These are phyloP conservation scores for Ballota nigra DNA, from an alignment of 257 asterid genomes.

Conservation along the genomic window DNA sequence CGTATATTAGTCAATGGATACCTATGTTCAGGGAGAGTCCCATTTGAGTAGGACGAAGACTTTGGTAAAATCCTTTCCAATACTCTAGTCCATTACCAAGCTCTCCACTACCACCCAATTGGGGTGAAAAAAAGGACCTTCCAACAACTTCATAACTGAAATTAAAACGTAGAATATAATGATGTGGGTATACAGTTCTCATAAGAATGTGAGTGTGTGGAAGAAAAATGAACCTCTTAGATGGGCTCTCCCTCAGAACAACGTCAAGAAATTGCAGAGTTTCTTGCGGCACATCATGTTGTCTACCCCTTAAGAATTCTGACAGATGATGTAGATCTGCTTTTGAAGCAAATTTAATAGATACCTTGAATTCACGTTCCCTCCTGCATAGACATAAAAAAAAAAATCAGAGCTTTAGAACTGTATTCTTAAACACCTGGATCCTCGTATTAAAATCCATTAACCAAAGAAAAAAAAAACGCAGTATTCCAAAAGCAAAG, in stretches of 20 bases:
- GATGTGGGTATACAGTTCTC: background rate
- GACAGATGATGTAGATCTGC: constrained; percentile 53
- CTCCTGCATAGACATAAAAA: constrained; percentile 46
- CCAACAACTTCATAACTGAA: constrained; percentile 68
- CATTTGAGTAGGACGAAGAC: constrained; percentile 90
- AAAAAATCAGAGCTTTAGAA: background rate
- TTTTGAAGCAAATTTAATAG: constrained; percentile 61
- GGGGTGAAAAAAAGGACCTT: constrained; percentile 56
- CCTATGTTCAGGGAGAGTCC: constrained; percentile 82
- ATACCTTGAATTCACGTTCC: constrained; percentile 57
- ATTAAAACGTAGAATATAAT: background rate
- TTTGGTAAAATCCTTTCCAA: constrained; percentile 83
- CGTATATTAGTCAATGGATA: constrained; percentile 11
- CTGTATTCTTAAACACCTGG: background rate
- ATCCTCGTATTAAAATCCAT: background rate
- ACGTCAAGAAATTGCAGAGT: constrained; percentile 78
- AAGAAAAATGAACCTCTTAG: constrained; percentile 24
- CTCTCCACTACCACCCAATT: constrained; percentile 34
- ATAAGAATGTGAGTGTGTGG: background rate
- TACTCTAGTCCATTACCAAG: constrained; percentile 65
- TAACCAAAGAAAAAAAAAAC: background rate
- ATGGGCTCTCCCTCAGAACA: constrained; percentile 63
- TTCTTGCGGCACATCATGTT: constrained; percentile 65
- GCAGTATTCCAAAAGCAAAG: too few relatives aligned
- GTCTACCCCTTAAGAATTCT: constrained; percentile 45